Conservation (phyloP, 2,329 filamentous ascomycete genomes). For the Sclerotinia spermophila region DNA sequence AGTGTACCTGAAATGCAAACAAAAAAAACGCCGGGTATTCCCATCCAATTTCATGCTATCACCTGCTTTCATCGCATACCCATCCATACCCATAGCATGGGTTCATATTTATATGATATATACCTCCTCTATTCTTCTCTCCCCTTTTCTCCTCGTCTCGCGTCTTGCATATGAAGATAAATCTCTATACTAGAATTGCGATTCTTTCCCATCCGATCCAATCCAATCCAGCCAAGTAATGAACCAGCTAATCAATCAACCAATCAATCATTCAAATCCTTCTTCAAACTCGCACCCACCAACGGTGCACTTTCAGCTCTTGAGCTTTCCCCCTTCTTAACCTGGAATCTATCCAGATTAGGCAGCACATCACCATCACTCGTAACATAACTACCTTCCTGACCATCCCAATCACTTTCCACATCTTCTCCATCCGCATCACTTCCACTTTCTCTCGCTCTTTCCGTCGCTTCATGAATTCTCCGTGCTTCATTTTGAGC, state of each 20-base stretch:
- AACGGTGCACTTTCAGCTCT: slow-evolving; percentile 4
- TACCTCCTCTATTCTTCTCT: neutral
- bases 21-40: slow-evolving; percentile 13
- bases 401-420: slow-evolving; percentile 32
- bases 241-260: neutral
- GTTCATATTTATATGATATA: neutral
- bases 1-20: neutral
- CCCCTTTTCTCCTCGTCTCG: neutral
- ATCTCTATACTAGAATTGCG: neutral
- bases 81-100: neutral
- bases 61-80: neutral
- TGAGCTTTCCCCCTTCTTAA: slow-evolving; percentile 17
- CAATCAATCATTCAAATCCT: slow-evolving; percentile 18
- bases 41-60: slow-evolving; percentile 12
- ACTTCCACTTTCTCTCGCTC: slow-evolving; percentile 23
- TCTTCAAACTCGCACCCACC: neutral
- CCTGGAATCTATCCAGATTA: slow-evolving; percentile 14
- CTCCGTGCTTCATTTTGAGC: slow-evolving; percentile 53
- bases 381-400: slow-evolving; percentile 30
- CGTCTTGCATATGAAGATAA: neutral
- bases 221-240: neutral
- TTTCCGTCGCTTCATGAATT: slow-evolving; percentile 20
- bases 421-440: slow-evolving; percentile 29
- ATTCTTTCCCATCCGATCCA: neutral
- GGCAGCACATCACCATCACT: slow-evolving; percentile 35